Base-by-base conservation (phyloP, 176 grass and related monocot genomes). In the Rhynchospora pubera region DNA sequence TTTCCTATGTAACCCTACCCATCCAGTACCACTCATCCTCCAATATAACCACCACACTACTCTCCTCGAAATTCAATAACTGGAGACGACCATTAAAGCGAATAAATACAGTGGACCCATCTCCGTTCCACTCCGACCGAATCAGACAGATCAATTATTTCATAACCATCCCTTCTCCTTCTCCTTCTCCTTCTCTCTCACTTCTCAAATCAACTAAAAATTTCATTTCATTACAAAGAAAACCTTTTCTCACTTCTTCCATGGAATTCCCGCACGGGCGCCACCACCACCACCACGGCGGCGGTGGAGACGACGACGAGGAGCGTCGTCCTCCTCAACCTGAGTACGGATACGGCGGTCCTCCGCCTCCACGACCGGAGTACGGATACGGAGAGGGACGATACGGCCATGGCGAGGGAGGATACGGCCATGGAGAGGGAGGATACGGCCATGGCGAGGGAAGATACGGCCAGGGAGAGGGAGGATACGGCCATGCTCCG, bases 211-310 rank as follows among this genome's bases (percentile, higher is more conserved):
- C 28, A 67, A 39, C 34, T 28, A 28, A 28, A 28, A 28, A 28
- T 28, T 28, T 28, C 26, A 9, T 0, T 43, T 14, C 14, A 67
- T 9, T 22, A 22, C 44, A 5, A 22, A 75, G 12, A 75, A 26
- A 48, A 24, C 7, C 65, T 5, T 14, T 44, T 5, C 39, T 44
- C 34, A 44, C 65, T 67, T 30, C n/a, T 15, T 23, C 50, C 11
- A 75, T 65, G 79, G 79, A 82, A 39, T 79, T 34, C 21, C 79
- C 79, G 0, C 60, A 81, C 62, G 44, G 42, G 13, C 79, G 22
- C 43, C 60, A 32, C 44, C 77, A 79, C 28, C 55, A 79, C 76
- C 56, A 81, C n/a, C 79, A 48, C 60, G 42, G 48, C 18, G 44
- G 68, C 45, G 19, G 69, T 0, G 34, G 34, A 7, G 69, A 45